These are phyloP conservation scores for Primulina tabacum DNA, from an alignment of 257 asterid species.

Conservation along the genomic window DNA sequence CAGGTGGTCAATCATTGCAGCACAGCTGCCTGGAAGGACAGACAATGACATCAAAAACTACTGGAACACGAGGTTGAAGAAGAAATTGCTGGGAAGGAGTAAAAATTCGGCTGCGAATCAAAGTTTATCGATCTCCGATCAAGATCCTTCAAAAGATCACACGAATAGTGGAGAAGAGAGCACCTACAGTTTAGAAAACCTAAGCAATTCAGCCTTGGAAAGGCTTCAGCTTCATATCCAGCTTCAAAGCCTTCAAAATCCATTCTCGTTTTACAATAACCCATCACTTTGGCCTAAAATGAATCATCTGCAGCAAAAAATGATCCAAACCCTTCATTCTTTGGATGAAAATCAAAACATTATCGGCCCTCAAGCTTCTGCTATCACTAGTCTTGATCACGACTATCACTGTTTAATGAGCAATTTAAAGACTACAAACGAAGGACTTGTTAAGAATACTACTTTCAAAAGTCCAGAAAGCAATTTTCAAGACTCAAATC, in stretches of 20 bases:
- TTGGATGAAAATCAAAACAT: slow-evolving; percentile 20
- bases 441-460: slow-evolving; percentile 13
- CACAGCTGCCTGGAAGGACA: slow-evolving; percentile 93
- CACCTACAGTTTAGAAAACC: slow-evolving; percentile 34
- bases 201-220: slow-evolving; percentile 84
- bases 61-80: slow-evolving; percentile 88
- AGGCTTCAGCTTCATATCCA: slow-evolving; percentile 91
- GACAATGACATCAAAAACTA: slow-evolving; percentile 93
- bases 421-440: slow-evolving; percentile 17
- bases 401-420: slow-evolving; percentile 27
- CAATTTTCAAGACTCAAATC: slow-evolving; percentile 9
- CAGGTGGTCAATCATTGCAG: slow-evolving; percentile 96
- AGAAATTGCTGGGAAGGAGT: slow-evolving; percentile 73
- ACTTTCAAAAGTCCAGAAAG: not conserved
- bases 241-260: slow-evolving; percentile 58
- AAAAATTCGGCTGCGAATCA: slow-evolving; percentile 45
- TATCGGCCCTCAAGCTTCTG: slow-evolving; percentile 13
- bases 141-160: slow-evolving; percentile 29
- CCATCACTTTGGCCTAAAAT: slow-evolving; percentile 60
- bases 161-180: slow-evolving; percentile 28
- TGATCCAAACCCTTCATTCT: slow-evolving; percentile 53
- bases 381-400: slow-evolving; percentile 25
- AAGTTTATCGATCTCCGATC: slow-evolving; percentile 30
- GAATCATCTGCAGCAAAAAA: slow-evolving; percentile 48
- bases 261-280: slow-evolving; percentile 50